Conservation (phyloP, 805 yeast species). For the Candida incommunis region DNA sequence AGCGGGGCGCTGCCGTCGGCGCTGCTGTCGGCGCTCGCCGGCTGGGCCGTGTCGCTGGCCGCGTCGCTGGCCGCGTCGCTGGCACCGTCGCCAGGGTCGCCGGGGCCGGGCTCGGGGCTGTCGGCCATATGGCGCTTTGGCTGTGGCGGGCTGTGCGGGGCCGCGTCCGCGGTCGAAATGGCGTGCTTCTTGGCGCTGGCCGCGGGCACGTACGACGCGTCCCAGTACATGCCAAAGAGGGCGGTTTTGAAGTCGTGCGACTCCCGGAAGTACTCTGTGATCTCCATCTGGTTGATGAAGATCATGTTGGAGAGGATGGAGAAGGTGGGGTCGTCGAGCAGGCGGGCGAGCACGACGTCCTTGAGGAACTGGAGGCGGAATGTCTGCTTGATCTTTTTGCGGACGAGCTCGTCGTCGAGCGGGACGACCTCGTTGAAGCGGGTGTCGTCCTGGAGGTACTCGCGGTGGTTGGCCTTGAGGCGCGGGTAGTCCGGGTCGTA, state of each 20-base stretch:
- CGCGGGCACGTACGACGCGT: conserved; percentile 5
- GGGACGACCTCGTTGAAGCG: conserved; percentile 64
- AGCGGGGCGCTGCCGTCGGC: not conserved
- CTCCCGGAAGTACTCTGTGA: conserved; percentile 44
- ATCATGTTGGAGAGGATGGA: conserved; percentile 53
- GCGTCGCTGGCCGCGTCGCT: not conserved
- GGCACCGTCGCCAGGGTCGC: not conserved
- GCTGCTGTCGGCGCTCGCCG: conserved; percentile 1
- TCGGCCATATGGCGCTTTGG: not conserved
- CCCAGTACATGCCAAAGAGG: conserved; percentile 44
- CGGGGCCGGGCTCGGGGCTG: not conserved
- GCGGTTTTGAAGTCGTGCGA: conserved; percentile 37
- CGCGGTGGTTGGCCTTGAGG: conserved; percentile 67
- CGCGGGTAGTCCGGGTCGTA: conserved; percentile 76
- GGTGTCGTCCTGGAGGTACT: conserved; percentile 40
- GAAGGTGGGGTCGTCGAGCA: conserved; percentile 69
- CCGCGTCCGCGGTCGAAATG: not conserved
- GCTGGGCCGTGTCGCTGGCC: conserved; percentile 3
- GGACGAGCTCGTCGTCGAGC: conserved; percentile 33
- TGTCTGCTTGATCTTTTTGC: conserved; percentile 52
- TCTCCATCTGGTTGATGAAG: conserved; percentile 51
- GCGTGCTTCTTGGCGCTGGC: not conserved
- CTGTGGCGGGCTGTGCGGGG: not conserved
- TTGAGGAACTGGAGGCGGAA: conserved; percentile 67
- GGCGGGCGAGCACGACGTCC: conserved; percentile 73